A percentile compares a stretch with the other conserved stretches of the same genome.
phyloP scores from a whole-genome alignment of 1,284 basidiomycete species.

The Termitomyces sp. region DNA sequence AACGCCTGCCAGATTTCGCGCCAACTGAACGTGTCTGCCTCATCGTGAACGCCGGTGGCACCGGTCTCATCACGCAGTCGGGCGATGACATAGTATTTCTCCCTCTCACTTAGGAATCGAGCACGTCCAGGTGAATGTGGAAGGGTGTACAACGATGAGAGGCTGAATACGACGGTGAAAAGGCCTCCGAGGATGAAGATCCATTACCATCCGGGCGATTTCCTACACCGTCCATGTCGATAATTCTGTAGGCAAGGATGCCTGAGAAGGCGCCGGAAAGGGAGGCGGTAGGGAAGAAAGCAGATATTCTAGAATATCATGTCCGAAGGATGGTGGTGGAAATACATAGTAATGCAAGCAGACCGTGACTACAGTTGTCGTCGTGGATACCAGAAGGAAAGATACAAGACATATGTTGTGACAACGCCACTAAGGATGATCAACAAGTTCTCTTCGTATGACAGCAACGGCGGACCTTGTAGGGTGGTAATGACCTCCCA shows the following conservation, averaged over 20 bases:
- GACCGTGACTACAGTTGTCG: conserved; percentile 52
- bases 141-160: conserved; percentile 37
- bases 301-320: conserved; percentile 35
- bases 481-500: conserved; percentile 55
- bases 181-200: conserved; percentile 15
- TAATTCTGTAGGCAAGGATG: conserved; percentile 54
- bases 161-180: conserved; percentile 36
- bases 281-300: conserved; percentile 56
- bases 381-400: conserved; percentile 56
- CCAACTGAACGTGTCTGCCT: conserved; percentile 34
- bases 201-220: conserved; percentile 36
- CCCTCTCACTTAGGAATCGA: conserved; percentile 39
- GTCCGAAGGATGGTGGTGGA: background rate
- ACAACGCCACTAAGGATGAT: conserved; percentile 41
- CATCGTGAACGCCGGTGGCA: conserved; percentile 26
- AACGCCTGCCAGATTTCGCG: conserved; percentile 33
- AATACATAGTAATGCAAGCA: background rate
- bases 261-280: conserved; percentile 62
- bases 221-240: conserved; percentile 46
- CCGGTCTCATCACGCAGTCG: conserved; percentile 35
- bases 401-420: conserved; percentile 49
- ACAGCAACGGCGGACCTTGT: conserved; percentile 37
- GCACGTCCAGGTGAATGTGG: conserved; percentile 41
- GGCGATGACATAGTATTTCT: conserved; percentile 32
- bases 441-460: background rate